phyloP scores from a whole-genome alignment of 2,329 filamentous ascomycete species.

The Teratosphaeria zuluensis region DNA sequence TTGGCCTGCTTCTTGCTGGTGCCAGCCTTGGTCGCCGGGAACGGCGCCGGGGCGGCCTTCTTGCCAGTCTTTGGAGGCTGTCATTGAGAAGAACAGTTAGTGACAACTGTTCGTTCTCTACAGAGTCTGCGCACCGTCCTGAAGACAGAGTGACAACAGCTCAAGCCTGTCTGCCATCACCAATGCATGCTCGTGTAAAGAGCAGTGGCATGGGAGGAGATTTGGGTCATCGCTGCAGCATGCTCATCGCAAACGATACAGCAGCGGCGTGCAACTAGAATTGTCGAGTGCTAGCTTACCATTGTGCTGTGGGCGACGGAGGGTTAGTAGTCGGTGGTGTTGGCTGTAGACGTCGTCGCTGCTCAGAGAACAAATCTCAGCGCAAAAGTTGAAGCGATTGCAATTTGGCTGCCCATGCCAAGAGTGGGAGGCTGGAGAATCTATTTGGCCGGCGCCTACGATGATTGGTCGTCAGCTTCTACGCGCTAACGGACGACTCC shows the following conservation, averaged over 20 bases:
- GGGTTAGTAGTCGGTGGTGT: neutral
- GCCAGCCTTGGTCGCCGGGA: slow-evolving; percentile 86
- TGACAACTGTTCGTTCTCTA: slow-evolving; percentile 81
- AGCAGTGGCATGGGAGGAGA: slow-evolving; percentile 7
- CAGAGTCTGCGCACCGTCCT: slow-evolving; percentile 56
- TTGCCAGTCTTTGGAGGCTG: slow-evolving; percentile 94
- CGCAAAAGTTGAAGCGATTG: neutral
- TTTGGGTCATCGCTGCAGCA: slow-evolving; percentile 12
- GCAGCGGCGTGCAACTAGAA: slow-evolving; percentile 12
- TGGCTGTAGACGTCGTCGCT: slow-evolving; percentile 7
- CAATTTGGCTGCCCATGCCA: neutral
- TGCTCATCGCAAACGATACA: slow-evolving; percentile 4
- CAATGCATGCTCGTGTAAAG: slow-evolving; percentile 2
- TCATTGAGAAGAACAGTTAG: slow-evolving; percentile 99
- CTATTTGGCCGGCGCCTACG: neutral
- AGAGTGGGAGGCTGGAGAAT: neutral
- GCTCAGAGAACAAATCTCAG: slow-evolving; percentile 1
- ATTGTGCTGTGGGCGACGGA: slow-evolving; percentile 5
- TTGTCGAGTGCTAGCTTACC: slow-evolving; percentile 10
- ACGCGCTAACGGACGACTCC: neutral
- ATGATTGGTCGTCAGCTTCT: neutral
- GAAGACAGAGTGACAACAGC: slow-evolving; percentile 40
- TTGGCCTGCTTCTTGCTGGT: slow-evolving; percentile 86
- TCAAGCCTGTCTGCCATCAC: slow-evolving; percentile 40
- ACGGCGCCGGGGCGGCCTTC: slow-evolving; percentile 95